Evolutionary conservation across 2,329 filamentous ascomycete species (phyloP).

Genomic region (Epichloe coenophiala): DNA sequence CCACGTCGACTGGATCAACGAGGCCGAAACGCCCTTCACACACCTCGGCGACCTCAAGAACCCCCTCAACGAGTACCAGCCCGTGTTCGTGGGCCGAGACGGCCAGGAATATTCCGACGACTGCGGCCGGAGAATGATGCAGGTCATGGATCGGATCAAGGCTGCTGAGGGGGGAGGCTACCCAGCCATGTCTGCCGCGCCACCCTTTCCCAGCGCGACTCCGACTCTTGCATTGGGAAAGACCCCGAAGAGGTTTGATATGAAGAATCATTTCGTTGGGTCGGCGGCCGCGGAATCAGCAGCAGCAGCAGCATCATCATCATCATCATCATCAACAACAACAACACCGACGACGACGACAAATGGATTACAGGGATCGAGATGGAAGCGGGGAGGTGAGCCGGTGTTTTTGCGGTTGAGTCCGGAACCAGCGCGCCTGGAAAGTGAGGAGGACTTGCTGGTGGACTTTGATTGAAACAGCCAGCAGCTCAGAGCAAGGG

Average conservation of each 20-base stretch:
- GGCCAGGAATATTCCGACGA: constrained; percentile 11
- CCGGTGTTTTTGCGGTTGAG: not conserved
- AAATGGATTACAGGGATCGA: not conserved
- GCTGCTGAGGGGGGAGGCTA: not conserved
- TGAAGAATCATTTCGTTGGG: not conserved
- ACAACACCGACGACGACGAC: too few relatives aligned
- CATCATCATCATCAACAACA: too few relatives aligned
- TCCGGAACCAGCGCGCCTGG: not conserved
- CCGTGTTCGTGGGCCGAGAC: constrained; percentile 21
- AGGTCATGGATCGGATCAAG: constrained; percentile 5
- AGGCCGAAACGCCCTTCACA: constrained; percentile 29
- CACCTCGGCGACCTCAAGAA: constrained; percentile 37
- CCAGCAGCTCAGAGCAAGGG: too few relatives aligned
- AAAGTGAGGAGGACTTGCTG: constrained; percentile 1
- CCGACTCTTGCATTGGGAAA: not conserved
- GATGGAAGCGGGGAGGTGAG: not conserved
- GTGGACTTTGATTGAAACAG: not conserved
- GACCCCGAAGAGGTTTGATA: not conserved
- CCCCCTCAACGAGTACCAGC: constrained; percentile 28
- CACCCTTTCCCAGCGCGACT: not conserved
- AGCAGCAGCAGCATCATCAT: too few relatives aligned
- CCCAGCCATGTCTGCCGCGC: not conserved
- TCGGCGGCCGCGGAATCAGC: not conserved
- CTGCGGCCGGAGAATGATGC: constrained; percentile 9
- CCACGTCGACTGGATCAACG: constrained; percentile 38